A percentile compares a stretch with the other conserved stretches of the same genome.
phyloP scores from a whole-genome alignment of 75 land plant genomes.

The Pinus albicaulis region DNA sequence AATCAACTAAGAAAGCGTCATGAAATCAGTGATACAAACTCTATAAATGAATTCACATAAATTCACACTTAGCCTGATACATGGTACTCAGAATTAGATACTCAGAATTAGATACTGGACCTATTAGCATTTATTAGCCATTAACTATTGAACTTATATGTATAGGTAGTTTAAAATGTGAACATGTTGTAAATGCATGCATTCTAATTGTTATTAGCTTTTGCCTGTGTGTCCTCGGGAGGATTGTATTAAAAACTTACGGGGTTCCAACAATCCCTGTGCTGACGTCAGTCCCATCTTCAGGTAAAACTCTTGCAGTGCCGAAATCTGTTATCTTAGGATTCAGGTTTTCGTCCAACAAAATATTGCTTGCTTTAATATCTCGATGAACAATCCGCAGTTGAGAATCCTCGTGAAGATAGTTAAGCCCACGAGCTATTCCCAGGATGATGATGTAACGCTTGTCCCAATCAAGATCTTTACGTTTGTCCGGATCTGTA shows the following conservation, averaged over 20 bases:
- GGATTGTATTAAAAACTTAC: not conserved
- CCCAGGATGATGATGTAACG: slow-evolving; percentile 1
- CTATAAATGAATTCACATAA: too few species aligned
- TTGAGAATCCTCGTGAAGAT: slow-evolving; percentile 7
- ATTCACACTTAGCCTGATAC: too few species aligned
- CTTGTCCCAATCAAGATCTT: not conserved
- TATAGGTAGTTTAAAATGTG: too few species aligned
- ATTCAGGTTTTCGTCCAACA: slow-evolving; percentile 16
- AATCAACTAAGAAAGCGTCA: too few species aligned
- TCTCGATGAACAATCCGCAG: slow-evolving; percentile 14
- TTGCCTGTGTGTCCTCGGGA: too few species aligned
- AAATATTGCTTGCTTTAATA: slow-evolving; percentile 18
- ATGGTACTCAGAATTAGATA: too few species aligned
- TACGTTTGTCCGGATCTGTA: slow-evolving; percentile 5
- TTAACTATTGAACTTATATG: too few species aligned
- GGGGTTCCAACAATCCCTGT: slow-evolving; percentile 19
- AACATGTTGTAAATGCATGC: too few species aligned
- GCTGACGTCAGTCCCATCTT: slow-evolving; percentile 24
- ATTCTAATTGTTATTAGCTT: too few species aligned
- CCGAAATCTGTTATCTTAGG: slow-evolving; percentile 29
- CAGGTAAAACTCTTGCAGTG: slow-evolving; percentile 20
- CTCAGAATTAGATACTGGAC: too few species aligned
- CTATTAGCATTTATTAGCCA: too few species aligned
- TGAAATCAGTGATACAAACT: too few species aligned
- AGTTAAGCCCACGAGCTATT: not conserved